Evolutionary conservation across 2,329 filamentous ascomycete genomes (phyloP), one percentile per base, ranked within the genome.

Genomic region (Diaporthe vaccinii): DNA sequence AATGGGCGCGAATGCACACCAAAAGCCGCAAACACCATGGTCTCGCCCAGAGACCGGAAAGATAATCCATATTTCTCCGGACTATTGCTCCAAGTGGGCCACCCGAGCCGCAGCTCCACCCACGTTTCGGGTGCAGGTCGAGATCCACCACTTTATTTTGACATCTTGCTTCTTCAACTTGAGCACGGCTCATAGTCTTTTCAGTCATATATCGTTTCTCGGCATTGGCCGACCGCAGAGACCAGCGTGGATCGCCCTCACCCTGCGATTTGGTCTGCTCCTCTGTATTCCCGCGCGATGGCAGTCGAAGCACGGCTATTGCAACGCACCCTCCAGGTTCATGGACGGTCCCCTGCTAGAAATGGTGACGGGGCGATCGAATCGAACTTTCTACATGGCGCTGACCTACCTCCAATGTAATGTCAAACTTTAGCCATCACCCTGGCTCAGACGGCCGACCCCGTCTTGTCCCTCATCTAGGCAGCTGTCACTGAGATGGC

Each of bases 111-210:
- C 65, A 28, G 49, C 65, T 55, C 65, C 65, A 69, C 65, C 65
- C 46, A 51, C 65, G 49, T 41, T 55, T 69, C 65, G 49, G 65
- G 49, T 39, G 36, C 36, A 39, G 36, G 36, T 39, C 36, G 36
- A 14, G 36, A 39, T 65, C 70, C 70, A 73, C 57, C 59, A 73
- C 70, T 53, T 65, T 73, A 73, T 73, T 62, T 73, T 73, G 58
- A 73, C 70, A 17, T 22, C 70, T 51, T 73, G 70, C 57, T 73
- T 62, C 22, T 53, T 53, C 39, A 41, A 41, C 15, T 57, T 51
- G 3, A 12, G 44, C 69, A 36, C 55, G 58, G 44, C 22, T n/a
- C 57, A 46, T 28, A 49, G 14, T 39, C 44, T 15, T 15, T 8
- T 12, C 28, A 17, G 20, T 51, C 62, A 34, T 44, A 51, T 39